Conservation (phyloP, 768 basidiomycete genomes). For the Amanita pseudoporphyria region DNA sequence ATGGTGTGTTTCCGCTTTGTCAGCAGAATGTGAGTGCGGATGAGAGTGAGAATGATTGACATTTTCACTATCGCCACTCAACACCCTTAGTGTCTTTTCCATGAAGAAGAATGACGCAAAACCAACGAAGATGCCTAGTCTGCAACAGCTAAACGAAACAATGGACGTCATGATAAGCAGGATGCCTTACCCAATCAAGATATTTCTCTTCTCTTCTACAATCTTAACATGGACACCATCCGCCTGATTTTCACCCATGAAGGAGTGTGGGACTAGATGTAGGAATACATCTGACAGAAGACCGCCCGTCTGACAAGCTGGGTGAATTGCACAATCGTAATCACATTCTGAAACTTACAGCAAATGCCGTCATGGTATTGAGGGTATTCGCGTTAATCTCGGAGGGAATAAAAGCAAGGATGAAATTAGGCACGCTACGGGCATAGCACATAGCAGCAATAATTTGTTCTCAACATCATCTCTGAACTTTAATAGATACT, state of each 20-base stretch:
- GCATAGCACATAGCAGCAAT: conserved; percentile 4
- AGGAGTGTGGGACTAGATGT: conserved; percentile 85
- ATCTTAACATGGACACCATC: conserved; percentile 67
- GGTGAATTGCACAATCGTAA: conserved; percentile 6
- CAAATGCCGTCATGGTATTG: conserved; percentile 92
- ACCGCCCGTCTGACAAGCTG: conserved; percentile 60
- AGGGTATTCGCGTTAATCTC: conserved; percentile 77
- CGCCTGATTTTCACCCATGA: conserved; percentile 81
- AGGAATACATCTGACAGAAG: conserved; percentile 89
- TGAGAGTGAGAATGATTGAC: conserved; percentile 54
- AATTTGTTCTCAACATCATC: background rate
- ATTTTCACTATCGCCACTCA: conserved; percentile 52
- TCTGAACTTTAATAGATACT: conserved; percentile 5
- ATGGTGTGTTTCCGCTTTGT: conserved; percentile 21
- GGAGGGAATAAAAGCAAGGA: conserved; percentile 88
- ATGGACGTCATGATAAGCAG: background rate
- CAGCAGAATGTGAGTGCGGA: conserved; percentile 32
- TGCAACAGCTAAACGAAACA: conserved; percentile 16
- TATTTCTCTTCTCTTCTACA: conserved; percentile 88
- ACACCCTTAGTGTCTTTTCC: conserved; percentile 83
- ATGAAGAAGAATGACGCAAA: conserved; percentile 90
- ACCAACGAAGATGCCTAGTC: conserved; percentile 74
- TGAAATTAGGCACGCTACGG: conserved; percentile 82
- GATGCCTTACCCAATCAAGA: conserved; percentile 69
- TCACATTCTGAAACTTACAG: conserved; percentile 37